These are phyloP conservation scores for Leishmania tropica DNA, from an alignment of 208 protist species.

Conservation along the genomic window DNA sequence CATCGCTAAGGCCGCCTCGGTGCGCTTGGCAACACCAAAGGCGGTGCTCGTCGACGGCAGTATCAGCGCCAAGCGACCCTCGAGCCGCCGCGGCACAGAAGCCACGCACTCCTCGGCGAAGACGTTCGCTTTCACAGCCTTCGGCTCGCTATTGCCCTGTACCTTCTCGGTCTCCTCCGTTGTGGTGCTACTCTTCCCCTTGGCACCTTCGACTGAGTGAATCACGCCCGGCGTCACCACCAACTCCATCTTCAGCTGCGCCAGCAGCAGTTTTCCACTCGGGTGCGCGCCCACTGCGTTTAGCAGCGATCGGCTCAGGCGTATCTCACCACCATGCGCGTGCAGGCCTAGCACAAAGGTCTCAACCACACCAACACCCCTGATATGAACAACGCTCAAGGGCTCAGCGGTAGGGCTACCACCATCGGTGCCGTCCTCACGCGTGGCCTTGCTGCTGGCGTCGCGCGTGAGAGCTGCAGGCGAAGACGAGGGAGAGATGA, in stretches of 20 bases:
- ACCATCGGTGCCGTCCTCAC: neutral
- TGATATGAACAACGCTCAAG: constrained; percentile 37
- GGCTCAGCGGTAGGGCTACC: constrained; percentile 3
- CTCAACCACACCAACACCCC: constrained; percentile 61
- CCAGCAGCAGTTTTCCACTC: constrained; percentile 55
- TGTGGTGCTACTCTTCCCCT: neutral
- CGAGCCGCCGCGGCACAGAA: constrained; percentile 41
- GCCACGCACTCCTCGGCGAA: constrained; percentile 41
- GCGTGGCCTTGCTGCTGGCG: neutral
- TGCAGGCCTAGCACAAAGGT: constrained; percentile 44
- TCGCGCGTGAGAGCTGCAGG: neutral
- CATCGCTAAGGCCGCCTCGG: constrained; percentile 14
- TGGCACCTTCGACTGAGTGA: constrained; percentile 5
- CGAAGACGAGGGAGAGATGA: neutral
- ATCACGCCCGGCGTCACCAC: constrained; percentile 36
- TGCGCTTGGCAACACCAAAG: constrained; percentile 6
- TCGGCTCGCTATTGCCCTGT: constrained; percentile 3
- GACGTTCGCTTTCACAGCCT: constrained; percentile 28
- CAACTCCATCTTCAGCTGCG: constrained; percentile 60
- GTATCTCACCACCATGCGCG: constrained; percentile 64
- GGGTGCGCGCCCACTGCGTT: constrained; percentile 30
- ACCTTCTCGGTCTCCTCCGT: neutral
- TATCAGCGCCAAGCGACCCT: constrained; percentile 39
- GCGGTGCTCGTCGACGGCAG: constrained; percentile 11
- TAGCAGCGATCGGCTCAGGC: constrained; percentile 48